Conservation (phyloP, 1,139 yeast genomes). For the Wickerhamomyces sp. region DNA sequence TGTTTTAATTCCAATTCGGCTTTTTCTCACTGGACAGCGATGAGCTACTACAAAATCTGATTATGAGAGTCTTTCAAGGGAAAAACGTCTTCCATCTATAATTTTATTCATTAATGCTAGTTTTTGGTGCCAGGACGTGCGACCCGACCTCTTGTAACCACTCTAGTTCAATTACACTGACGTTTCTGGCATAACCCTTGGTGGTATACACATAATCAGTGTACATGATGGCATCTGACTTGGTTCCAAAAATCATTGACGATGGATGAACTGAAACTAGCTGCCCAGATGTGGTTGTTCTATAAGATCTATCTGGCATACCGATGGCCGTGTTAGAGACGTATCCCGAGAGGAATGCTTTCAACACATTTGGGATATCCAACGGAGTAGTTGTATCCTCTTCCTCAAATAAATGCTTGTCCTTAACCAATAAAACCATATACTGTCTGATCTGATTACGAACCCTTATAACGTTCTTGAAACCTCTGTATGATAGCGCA, state of each 20-base stretch:
- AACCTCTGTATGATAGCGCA: slow-evolving; percentile 72
- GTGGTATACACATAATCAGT: slow-evolving; percentile 91
- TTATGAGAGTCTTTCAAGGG: no score
- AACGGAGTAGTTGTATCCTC: slow-evolving; percentile 27
- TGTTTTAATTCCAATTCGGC: no score
- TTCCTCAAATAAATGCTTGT: slow-evolving; percentile 24
- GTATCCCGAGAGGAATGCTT: slow-evolving; percentile 78
- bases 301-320: slow-evolving; percentile 88
- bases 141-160: slow-evolving; percentile 73
- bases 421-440: slow-evolving; percentile 36
- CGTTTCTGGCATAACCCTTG: slow-evolving; percentile 88
- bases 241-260: slow-evolving; percentile 77
- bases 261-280: slow-evolving; percentile 89
- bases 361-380: slow-evolving; percentile 59
- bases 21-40: no score
- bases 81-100: no score
- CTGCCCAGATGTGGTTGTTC: slow-evolving; percentile 79
- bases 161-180: slow-evolving; percentile 72
- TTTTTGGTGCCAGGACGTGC: slow-evolving; percentile 17
- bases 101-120: slow-evolving; percentile 3
- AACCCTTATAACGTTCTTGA: slow-evolving; percentile 70
- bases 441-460: slow-evolving; percentile 73
- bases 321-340: slow-evolving; percentile 88
- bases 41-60: not conserved
- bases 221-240: slow-evolving; percentile 85